phyloP scores from a whole-genome alignment of 352 stramenopile genomes.

The Globisporangium splendens region DNA sequence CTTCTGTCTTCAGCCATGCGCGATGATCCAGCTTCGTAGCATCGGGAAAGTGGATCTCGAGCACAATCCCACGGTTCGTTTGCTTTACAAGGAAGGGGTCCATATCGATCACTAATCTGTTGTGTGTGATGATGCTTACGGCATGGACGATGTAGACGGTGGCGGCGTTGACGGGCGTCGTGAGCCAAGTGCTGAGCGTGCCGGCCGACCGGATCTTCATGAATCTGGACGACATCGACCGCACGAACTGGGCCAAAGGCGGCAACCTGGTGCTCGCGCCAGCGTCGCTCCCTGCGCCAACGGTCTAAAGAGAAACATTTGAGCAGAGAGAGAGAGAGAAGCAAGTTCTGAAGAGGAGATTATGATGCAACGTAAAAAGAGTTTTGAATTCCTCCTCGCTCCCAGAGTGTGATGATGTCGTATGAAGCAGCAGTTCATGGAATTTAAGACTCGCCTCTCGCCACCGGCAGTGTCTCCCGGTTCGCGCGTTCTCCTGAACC shows the following conservation, averaged over 20 bases:
- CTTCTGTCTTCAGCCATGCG: conserved; percentile 49
- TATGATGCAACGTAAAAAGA: no score
- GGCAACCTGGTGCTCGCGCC: conserved; percentile 23
- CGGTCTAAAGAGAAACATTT: no score
- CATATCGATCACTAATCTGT: not conserved
- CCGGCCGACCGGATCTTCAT: conserved; percentile 47
- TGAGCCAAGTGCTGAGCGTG: conserved; percentile 38
- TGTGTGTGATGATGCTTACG: not conserved
- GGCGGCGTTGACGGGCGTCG: conserved; percentile 33
- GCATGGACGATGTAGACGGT: conserved; percentile 23
- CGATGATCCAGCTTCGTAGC: conserved; percentile 48
- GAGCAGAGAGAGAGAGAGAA: no score
- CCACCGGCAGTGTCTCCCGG: no score
- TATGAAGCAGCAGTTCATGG: no score
- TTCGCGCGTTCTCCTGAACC: no score
- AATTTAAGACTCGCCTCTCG: no score
- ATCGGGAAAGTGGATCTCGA: conserved; percentile 51
- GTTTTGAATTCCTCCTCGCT: no score
- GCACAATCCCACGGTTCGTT: conserved; percentile 37
- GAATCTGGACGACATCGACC: conserved; percentile 45
- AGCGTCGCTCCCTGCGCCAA: conserved; percentile 1
- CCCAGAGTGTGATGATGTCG: no score
- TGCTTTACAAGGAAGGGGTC: not conserved
- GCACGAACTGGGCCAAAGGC: conserved; percentile 42
- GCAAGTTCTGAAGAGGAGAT: no score